Conservation (phyloP, 192 early-diverging fungal species). For the Coemansia sp. region DNA sequence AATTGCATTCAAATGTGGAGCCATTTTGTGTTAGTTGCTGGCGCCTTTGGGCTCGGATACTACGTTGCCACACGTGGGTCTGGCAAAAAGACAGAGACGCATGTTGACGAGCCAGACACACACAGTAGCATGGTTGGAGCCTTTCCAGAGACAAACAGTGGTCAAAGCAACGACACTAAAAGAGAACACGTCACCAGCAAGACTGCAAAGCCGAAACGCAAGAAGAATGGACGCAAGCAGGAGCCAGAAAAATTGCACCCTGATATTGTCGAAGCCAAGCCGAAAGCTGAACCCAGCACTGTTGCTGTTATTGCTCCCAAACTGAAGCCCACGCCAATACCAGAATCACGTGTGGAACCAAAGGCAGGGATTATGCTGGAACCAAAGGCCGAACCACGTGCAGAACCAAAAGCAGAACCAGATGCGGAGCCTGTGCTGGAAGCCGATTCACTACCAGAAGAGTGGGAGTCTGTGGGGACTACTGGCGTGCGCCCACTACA, state of each 20-base stretch:
- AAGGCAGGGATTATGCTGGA: neutral
- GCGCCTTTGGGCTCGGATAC: constrained; percentile 34
- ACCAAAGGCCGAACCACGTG: neutral
- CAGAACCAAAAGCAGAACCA: neutral
- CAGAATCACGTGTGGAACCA: neutral
- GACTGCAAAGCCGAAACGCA: constrained; percentile 2
- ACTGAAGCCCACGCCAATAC: neutral
- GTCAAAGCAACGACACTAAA: neutral
- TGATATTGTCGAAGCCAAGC: neutral
- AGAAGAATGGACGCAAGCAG: constrained; percentile 5
- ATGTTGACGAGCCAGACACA: neutral
- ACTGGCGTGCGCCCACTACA: constrained; percentile 6
- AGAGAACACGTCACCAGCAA: constrained; percentile 1
- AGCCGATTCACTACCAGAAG: constrained; percentile 10
- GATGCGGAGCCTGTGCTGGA: neutral
- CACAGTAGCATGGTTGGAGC: constrained; percentile 10
- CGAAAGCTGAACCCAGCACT: neutral
- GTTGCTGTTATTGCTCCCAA: neutral
- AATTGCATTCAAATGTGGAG: constrained; percentile 20
- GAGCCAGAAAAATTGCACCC: neutral
- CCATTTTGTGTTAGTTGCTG: constrained; percentile 16
- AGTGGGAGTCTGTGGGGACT: constrained; percentile 25
- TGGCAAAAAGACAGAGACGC: neutral
- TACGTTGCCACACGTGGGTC: constrained; percentile 18
- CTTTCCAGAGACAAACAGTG: constrained; percentile 7